Base-by-base conservation (phyloP, 1,284 basidiomycete species). In the Flammula alnicola region DNA sequence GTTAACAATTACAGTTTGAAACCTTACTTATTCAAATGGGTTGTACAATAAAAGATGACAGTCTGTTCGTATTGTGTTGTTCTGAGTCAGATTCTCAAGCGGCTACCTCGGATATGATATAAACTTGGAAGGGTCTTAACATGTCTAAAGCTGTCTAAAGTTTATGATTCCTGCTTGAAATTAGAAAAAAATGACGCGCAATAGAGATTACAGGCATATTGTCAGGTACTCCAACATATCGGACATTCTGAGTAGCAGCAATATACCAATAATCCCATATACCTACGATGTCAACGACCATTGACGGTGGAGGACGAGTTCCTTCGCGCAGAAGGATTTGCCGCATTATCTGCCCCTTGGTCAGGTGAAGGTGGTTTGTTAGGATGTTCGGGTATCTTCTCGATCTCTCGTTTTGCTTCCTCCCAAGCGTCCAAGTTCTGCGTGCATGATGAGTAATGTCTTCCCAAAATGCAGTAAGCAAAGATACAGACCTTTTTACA, bases 351-450 rank as follows among this genome's bases (percentile, higher is more conserved):
- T 53, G 65, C 48, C 32, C 67, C 56, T 51, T 73, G 66, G 54
- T 70, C 60, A 42, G 72, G 53, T 22, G 68, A 58, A 39, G 83
- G 80, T 38, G 72, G 65, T 58, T 77, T 80, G 66, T 95, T 96
- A 29, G 91, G 93, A 68, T 96, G 93, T 56, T 88, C 84, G 40
- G 92, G 87, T 65, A 99, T 94, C 65, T 86, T 87, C 39, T 85
- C 83, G 57, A 97, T 91, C 62, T 95, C 94, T 56, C 81, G 81
- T 76, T 94, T 94, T 8, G 94, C 96, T 61, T 93, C 93, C 72
- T 97, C 88, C 96, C 96, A 99, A 47, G 90, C 91, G 63, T 96
- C 91, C 49, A 98, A 77, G 70, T 98, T 98, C 94, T 97, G 62
- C 16, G 45, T 37, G 22, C 37, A 35, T 42, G 30, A 38, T 16